These are phyloP conservation scores for Niebla homalea DNA, from an alignment of 495 filamentous ascomycete genomes.

Conservation along the genomic window DNA sequence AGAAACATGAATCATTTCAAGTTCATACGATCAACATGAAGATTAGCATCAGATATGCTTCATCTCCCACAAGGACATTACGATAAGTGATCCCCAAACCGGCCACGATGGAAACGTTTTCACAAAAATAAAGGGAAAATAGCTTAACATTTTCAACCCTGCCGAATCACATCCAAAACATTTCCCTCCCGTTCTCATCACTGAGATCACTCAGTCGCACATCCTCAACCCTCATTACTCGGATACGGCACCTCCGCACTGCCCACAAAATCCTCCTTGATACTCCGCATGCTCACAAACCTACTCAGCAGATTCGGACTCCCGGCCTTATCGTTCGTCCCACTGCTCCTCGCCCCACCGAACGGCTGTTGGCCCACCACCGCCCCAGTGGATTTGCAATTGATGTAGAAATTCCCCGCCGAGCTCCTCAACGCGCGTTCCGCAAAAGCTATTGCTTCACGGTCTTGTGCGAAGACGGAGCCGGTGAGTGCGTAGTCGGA, in stretches of 20 bases:
- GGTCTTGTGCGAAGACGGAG: conserved; percentile 60
- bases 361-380: conserved; percentile 91
- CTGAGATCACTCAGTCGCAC: background rate
- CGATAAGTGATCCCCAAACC: too few relatives aligned
- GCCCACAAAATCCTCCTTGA: conserved; percentile 80
- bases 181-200: background rate
- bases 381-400: conserved; percentile 84
- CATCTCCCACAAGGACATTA: too few relatives aligned
- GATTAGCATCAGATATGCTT: too few relatives aligned
- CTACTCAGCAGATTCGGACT: conserved; percentile 59
- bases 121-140: too few relatives aligned
- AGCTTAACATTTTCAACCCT: too few relatives aligned
- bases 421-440: conserved; percentile 63
- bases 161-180: background rate
- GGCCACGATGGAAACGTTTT: too few relatives aligned
- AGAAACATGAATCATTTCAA: too few relatives aligned
- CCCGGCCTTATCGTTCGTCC: conserved; percentile 88
- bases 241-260: conserved; percentile 62
- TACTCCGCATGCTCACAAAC: conserved; percentile 70
- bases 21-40: too few relatives aligned
- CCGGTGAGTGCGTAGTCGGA: conserved; percentile 71
- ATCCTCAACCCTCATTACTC: conserved; percentile 43
- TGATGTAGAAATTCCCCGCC: conserved; percentile 83
- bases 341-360: conserved; percentile 71
- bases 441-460: conserved; percentile 50